Percentiles rank a stretch among this genome's conserved stretches.
phyloP scores from a whole-genome alignment of 2,329 filamentous ascomycete species.

The Boeremia lycopersici region DNA sequence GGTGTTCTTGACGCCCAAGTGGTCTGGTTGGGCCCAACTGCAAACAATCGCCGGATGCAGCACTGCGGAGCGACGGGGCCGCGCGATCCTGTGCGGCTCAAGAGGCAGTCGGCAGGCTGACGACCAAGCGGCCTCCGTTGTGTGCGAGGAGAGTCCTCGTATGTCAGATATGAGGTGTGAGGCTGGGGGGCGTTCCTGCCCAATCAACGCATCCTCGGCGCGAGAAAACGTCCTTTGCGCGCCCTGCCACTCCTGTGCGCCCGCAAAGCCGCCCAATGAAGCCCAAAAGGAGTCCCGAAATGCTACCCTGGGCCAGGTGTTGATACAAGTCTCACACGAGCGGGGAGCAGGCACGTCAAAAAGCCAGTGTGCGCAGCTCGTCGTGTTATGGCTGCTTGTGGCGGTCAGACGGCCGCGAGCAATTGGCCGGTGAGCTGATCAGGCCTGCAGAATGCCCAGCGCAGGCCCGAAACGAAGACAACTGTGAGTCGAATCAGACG shows the following conservation, averaged over 20 bases:
- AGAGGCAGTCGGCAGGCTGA: conserved; percentile 25
- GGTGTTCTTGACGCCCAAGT: conserved; percentile 39
- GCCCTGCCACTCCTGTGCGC: conserved; percentile 14
- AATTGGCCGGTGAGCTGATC: conserved; percentile 11
- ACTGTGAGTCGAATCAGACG: conserved; percentile 26
- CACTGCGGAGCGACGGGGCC: conserved; percentile 9
- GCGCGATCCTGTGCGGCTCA: conserved; percentile 21
- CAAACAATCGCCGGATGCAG: conserved; percentile 10
- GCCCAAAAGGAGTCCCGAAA: conserved; percentile 11
- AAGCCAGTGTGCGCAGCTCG: conserved; percentile 22
- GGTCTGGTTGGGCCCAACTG: conserved; percentile 35
- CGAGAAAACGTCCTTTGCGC: conserved; percentile 6
- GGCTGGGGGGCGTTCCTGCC: conserved; percentile 10
- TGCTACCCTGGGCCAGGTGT: conserved; percentile 20
- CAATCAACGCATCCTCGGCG: conserved; percentile 4
- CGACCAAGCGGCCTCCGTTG: not conserved
- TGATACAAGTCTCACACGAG: conserved; percentile 23
- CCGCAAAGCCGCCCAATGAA: conserved; percentile 10
- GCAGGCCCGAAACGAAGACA: conserved; percentile 24
- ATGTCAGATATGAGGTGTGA: conserved; percentile 5
- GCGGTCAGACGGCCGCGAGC: conserved; percentile 33
- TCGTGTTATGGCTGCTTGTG: conserved; percentile 27
- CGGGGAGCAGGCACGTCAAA: conserved; percentile 19
- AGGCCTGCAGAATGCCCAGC: conserved; percentile 29
- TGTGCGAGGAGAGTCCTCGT: conserved; percentile 21